A percentile compares a stretch with the other conserved stretches of the same genome.
phyloP scores from a whole-genome alignment of 2,329 filamentous ascomycete genomes.

The Fusarium sambucinum region DNA sequence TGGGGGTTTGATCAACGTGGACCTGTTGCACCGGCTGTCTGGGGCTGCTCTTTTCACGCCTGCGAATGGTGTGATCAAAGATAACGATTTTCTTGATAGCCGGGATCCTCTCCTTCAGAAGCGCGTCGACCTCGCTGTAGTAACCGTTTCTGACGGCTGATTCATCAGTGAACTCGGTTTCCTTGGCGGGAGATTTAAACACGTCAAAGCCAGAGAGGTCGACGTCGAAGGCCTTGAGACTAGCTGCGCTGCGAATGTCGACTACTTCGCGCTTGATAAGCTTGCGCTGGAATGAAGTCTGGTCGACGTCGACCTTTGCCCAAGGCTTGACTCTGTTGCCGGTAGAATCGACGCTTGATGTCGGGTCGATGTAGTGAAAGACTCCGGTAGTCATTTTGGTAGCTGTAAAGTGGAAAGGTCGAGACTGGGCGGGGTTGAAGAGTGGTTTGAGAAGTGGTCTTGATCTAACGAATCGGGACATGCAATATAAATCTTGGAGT shows the following conservation, averaged over 20 bases:
- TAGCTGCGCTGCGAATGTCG: slow-evolving; percentile 41
- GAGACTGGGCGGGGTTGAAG: slow-evolving; percentile 16
- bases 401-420: slow-evolving; percentile 3
- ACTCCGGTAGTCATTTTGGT: slow-evolving; percentile 36
- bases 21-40: slow-evolving; percentile 76
- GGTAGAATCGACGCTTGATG: slow-evolving; percentile 26
- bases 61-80: slow-evolving; percentile 79
- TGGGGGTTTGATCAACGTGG: slow-evolving; percentile 78
- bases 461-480: slow-evolving; percentile 13
- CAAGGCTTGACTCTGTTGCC: slow-evolving; percentile 36
- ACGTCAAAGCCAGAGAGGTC: slow-evolving; percentile 46
- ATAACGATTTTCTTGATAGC: slow-evolving; percentile 72
- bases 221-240: slow-evolving; percentile 34
- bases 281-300: slow-evolving; percentile 37
- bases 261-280: slow-evolving; percentile 38
- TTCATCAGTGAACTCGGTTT: slow-evolving; percentile 69
- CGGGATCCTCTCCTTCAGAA: slow-evolving; percentile 66
- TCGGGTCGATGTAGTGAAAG: slow-evolving; percentile 36
- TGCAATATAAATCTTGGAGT: not conserved
- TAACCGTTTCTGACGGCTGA: slow-evolving; percentile 66
- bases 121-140: slow-evolving; percentile 70
- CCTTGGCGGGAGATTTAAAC: slow-evolving; percentile 54
- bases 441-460: slow-evolving; percentile 4
- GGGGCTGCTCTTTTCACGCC: slow-evolving; percentile 64
- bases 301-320: slow-evolving; percentile 44